Base-by-base conservation (phyloP, 352 stramenopile species). In the Aphanomyces invadans region DNA sequence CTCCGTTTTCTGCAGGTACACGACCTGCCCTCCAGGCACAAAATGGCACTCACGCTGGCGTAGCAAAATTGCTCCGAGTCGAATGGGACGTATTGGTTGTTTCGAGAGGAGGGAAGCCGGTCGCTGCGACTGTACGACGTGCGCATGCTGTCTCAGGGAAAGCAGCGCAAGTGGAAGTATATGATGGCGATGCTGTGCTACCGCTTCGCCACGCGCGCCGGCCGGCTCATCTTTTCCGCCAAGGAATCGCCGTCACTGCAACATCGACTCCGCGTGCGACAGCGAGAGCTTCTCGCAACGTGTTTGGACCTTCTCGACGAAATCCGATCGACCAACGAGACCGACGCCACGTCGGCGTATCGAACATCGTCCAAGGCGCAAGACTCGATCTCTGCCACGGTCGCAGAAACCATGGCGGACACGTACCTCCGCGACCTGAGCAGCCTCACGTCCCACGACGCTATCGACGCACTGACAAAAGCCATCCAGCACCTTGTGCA, bases 171-270 rank as follows among this genome's bases (percentile, higher is more conserved):
- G 74, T 94, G 86, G 86, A 94, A 94, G 75, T 94, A 94, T 67
- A 92, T 92, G 83, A 91, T 92, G 81, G 83, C 86, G 31, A 94
- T 94, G 86, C 71, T 94, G 17, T 94, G 86, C 71, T 92, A 92
- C 69, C 83, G 86, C 0, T 94, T 94, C 60, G 86, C 86, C 21
- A 80, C 81, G 26, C 78, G 86, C 9, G 83, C 83, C 2, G 86
- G 79, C 0, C 73, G 86, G 10, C 73, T 94, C 17, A 74, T 83
- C 23, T 76, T 78, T 23, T 90, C 80, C 5, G 80, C 83, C 0
- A 62, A 62, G 26, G 80, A 86, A 23, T 76, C 76, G 0, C 82
- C 83, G 0, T 69, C 76, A 0, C 53, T 94, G 0, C 83, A 90
- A 49, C 68, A 73, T 23, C 80, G 91, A 46, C 73, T 94, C 3